Conservation (phyloP, 257 asterid genomes). For the Verbena officinalis region DNA sequence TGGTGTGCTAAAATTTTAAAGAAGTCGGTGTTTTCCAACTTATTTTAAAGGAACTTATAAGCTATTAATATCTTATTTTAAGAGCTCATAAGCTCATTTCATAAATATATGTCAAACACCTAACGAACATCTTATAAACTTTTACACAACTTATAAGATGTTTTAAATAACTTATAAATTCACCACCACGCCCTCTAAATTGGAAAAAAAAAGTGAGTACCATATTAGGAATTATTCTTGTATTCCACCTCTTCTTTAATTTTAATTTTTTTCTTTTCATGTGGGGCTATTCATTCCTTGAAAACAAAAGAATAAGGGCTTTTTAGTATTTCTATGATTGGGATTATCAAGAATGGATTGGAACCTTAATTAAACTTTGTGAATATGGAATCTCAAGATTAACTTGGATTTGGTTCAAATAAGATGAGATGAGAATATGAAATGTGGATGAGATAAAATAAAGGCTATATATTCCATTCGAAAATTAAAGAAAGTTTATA, state of each 20-base stretch:
- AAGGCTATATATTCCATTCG: not conserved
- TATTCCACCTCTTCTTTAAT: not conserved
- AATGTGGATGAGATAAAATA: slow-evolving; percentile 19
- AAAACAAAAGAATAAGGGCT: slow-evolving; percentile 16
- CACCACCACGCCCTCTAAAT: too few relatives aligned
- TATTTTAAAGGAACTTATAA: too few relatives aligned
- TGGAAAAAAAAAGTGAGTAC: not conserved
- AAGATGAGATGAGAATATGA: slow-evolving; percentile 22
- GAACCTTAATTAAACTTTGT: slow-evolving; percentile 22
- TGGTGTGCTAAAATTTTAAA: too few relatives aligned
- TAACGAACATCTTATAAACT: too few relatives aligned
- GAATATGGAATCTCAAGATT: slow-evolving; percentile 24
- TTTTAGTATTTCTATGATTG: slow-evolving; percentile 18
- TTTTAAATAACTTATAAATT: too few relatives aligned
- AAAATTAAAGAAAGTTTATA: not conserved
- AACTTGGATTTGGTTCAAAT: slow-evolving; percentile 11
- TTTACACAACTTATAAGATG: too few relatives aligned
- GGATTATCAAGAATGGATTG: slow-evolving; percentile 33
- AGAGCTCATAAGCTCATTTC: too few relatives aligned
- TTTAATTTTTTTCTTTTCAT: not conserved
- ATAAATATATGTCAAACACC: too few relatives aligned
- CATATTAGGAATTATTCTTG: slow-evolving; percentile 5
- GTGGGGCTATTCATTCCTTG: slow-evolving; percentile 21
- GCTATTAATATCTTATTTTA: too few relatives aligned
- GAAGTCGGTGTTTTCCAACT: too few relatives aligned